Evolutionary conservation across 78 protist genomes (phyloP).

Genomic region (Dictyostelium firmibasis): DNA sequence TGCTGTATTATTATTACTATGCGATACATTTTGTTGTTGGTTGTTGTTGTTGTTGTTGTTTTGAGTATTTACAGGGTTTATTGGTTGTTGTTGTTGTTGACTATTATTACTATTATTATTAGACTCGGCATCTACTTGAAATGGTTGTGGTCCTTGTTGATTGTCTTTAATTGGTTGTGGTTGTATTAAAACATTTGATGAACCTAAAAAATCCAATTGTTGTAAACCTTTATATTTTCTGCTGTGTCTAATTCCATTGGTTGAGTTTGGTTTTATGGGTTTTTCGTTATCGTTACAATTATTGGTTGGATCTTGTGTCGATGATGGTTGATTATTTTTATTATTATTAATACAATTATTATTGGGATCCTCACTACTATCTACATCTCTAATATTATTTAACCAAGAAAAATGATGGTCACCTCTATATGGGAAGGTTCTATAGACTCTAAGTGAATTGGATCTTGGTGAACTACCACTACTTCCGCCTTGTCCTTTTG

Average conservation of each 20-base stretch:
- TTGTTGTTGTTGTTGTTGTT: no score
- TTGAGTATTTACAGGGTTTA: background rate
- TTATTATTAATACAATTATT: background rate
- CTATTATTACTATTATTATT: background rate
- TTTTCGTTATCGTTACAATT: background rate
- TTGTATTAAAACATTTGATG: background rate
- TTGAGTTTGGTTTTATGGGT: conserved; percentile 60
- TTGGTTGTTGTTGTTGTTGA: background rate
- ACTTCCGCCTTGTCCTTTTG: background rate
- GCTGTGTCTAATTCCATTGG: conserved; percentile 69
- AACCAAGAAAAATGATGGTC: conserved; percentile 13
- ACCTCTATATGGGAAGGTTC: conserved; percentile 77
- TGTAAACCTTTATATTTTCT: conserved; percentile 56
- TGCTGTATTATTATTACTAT: background rate
- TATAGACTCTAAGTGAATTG: conserved; percentile 5
- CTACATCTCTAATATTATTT: conserved; percentile 21
- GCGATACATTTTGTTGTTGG: background rate
- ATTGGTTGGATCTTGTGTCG: background rate
- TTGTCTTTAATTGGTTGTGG: background rate
- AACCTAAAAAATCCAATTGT: conserved; percentile 6
- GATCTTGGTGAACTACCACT: conserved; percentile 17
- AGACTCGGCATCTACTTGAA: background rate
- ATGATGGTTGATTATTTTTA: background rate
- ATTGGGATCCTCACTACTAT: background rate
- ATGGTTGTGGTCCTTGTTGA: background rate